Evolutionary conservation across 345 rosid species (phyloP).

Genomic region (Citrus unshiu): DNA sequence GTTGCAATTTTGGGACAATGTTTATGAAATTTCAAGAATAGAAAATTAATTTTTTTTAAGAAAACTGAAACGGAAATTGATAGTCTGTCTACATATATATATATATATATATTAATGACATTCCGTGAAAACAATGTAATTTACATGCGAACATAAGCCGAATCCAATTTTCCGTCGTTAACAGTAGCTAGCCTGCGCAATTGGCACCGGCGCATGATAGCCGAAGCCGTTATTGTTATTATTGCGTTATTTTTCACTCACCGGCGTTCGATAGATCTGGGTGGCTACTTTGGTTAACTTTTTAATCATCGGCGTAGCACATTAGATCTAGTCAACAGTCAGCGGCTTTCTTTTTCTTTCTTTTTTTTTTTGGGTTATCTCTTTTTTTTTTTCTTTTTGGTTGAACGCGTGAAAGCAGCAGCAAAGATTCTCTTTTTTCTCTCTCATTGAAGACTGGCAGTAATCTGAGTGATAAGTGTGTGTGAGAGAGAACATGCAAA

Average conservation of each 20-base stretch:
- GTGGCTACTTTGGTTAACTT: background rate
- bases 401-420: slow-evolving; percentile 27
- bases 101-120: no score
- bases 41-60: no score
- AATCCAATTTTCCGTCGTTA: background rate
- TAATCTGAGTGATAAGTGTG: background rate
- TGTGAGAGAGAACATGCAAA: slow-evolving; percentile 8
- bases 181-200: background rate
- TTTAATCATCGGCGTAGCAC: slow-evolving; percentile 4
- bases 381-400: background rate
- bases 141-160: background rate
- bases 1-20: background rate
- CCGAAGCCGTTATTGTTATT: background rate
- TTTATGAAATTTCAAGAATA: background rate
- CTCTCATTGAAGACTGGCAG: background rate
- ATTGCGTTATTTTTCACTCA: background rate
- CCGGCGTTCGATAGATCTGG: slow-evolving; percentile 17
- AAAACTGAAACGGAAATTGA: no score
- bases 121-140: no score
- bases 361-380: background rate
- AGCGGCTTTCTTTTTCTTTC: background rate
- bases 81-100: no score
- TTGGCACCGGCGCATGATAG: slow-evolving; percentile 5
- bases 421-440: slow-evolving; percentile 23
- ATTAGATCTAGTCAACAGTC: slow-evolving; percentile 33